Evolutionary conservation across 2,329 filamentous ascomycete species (phyloP).

Genomic region (Beauveria pseudobassiana): DNA sequence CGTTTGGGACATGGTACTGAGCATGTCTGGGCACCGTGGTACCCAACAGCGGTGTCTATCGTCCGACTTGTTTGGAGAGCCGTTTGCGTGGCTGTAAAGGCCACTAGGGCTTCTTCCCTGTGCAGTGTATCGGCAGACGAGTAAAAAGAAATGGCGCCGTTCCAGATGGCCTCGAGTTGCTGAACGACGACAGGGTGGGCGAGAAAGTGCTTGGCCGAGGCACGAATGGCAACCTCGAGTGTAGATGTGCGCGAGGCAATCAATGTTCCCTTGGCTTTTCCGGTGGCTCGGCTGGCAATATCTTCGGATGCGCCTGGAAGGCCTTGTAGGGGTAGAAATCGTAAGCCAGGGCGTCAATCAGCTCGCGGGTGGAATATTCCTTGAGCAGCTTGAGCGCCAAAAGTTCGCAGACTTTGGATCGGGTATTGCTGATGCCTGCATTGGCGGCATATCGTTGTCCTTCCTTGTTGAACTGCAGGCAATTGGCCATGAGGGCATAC

Average conservation of each 20-base stretch:
- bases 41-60: conserved; percentile 45
- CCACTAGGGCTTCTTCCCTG: conserved; percentile 38
- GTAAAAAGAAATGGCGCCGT: conserved; percentile 89
- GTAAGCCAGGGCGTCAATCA: conserved; percentile 91
- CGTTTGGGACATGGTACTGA: conserved; percentile 30
- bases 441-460: conserved; percentile 74
- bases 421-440: conserved; percentile 73
- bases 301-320: conserved; percentile 43
- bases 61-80: conserved; percentile 29
- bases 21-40: conserved; percentile 24
- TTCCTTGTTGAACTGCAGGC: conserved; percentile 87
- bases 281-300: conserved; percentile 25
- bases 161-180: conserved; percentile 96
- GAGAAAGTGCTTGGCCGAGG: conserved; percentile 86
- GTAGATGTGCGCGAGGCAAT: conserved; percentile 75
- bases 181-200: conserved; percentile 88
- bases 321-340: conserved; percentile 88
- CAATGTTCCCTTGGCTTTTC: conserved; percentile 37
- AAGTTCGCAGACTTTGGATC: conserved; percentile 84
- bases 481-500: conserved; percentile 89
- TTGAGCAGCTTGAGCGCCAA: conserved; percentile 83
- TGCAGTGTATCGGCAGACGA: conserved; percentile 81
- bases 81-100: conserved; percentile 17
- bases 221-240: conserved; percentile 85
- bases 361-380: conserved; percentile 80